Conservation (phyloP, 2,329 filamentous ascomycete species). For the Calonectria ilicicola region DNA sequence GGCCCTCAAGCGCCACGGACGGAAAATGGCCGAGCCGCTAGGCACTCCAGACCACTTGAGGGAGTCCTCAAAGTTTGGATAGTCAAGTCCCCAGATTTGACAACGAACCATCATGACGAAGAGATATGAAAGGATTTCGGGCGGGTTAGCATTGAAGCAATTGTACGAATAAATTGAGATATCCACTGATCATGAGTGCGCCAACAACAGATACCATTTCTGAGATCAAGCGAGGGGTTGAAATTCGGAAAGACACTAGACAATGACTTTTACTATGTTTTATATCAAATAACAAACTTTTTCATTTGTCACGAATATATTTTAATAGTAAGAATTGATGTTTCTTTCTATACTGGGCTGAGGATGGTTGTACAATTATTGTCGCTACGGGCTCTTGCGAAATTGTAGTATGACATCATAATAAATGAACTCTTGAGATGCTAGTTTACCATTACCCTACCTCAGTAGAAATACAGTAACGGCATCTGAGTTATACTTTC, state of each 20-base stretch:
- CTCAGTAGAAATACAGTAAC: too few relatives aligned
- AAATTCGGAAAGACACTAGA: not conserved
- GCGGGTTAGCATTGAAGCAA: not conserved
- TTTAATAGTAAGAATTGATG: not conserved
- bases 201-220: not conserved
- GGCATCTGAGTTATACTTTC: not conserved
- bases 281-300: not conserved
- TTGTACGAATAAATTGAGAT: slow-evolving; percentile 3
- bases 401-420: too few relatives aligned
- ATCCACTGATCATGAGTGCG: not conserved
- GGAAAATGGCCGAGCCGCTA: slow-evolving; percentile 25
- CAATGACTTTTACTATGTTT: slow-evolving; percentile 1
- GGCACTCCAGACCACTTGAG: slow-evolving; percentile 38
- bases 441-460: not conserved
- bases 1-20: slow-evolving; percentile 28
- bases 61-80: not conserved
- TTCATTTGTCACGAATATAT: not conserved
- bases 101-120: not conserved
- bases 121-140: not conserved
- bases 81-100: not conserved
- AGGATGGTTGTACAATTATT: too few relatives aligned
- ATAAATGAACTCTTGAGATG: too few relatives aligned
- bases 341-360: not conserved
- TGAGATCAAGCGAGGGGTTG: not conserved
- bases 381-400: too few relatives aligned